Evolutionary conservation across 306 rosid species (phyloP).

Genomic region (Gynostemma pentaphyllum): DNA sequence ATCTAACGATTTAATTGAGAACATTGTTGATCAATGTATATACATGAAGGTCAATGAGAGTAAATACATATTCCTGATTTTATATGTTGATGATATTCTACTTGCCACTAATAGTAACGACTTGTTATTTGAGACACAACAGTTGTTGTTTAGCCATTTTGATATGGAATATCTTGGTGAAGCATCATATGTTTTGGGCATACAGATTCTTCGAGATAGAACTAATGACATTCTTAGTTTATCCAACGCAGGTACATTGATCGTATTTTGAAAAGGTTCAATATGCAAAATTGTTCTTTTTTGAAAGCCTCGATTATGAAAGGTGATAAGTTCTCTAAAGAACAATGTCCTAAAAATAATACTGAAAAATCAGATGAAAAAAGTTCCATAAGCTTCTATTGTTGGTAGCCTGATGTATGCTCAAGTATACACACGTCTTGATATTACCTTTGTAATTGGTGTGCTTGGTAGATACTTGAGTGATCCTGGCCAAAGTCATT

Average conservation of each 20-base stretch:
- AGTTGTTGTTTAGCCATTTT: neutral
- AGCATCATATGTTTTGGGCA: neutral
- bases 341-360: neutral
- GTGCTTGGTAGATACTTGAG: too few relatives aligned
- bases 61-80: too few relatives aligned
- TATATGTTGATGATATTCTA: too few relatives aligned
- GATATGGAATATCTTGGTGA: too few relatives aligned
- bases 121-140: neutral
- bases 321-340: too few relatives aligned
- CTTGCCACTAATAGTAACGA: neutral
- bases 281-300: neutral
- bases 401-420: too few relatives aligned
- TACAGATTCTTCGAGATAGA: too few relatives aligned
- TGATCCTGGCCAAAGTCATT: too few relatives aligned
- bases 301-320: neutral
- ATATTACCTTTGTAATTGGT: neutral
- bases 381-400: neutral
- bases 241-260: neutral
- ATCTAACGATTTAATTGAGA: too few relatives aligned
- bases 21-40: too few relatives aligned
- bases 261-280: neutral
- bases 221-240: too few relatives aligned
- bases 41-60: too few relatives aligned
- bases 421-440: neutral
- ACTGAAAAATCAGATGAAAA: neutral